phyloP scores from a whole-genome alignment of 2,329 filamentous ascomycete genomes.

The Aspergillus pseudoviridinutans region DNA sequence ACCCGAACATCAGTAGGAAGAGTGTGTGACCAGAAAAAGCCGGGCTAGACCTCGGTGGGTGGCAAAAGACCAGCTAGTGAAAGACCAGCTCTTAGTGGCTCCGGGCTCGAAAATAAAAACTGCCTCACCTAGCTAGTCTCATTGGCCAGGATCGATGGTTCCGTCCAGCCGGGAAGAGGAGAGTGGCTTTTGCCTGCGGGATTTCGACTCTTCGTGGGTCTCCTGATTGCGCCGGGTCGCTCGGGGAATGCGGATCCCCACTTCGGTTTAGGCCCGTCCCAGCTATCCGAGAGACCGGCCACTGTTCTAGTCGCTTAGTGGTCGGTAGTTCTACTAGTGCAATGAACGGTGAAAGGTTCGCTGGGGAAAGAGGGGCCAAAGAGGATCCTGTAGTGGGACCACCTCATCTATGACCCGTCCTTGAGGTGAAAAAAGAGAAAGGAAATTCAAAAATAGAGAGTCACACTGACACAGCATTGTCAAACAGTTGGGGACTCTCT shows the following conservation, averaged over 20 bases:
- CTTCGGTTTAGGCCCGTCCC: constrained; percentile 19
- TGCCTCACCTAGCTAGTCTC: no score
- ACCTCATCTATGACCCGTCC: background rate
- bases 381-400: background rate
- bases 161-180: constrained; percentile 12
- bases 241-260: constrained; percentile 26
- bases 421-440: background rate
- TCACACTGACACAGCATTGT: background rate
- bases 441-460: background rate
- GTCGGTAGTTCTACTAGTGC: constrained; percentile 2
- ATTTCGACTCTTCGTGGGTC: constrained; percentile 4
- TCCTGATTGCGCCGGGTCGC: constrained; percentile 9
- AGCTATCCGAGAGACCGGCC: constrained; percentile 13
- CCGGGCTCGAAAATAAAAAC: background rate
- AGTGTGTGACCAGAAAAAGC: constrained; percentile 4
- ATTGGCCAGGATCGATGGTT: constrained; percentile 6
- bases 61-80: background rate
- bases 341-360: background rate
- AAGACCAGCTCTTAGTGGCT: constrained; percentile 3
- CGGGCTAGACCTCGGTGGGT: background rate
- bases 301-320: constrained; percentile 1
- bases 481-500: background rate
- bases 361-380: background rate
- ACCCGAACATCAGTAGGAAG: constrained; percentile 10
- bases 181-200: background rate